phyloP scores from a whole-genome alignment of 768 basidiomycete genomes.

The Rhizopogon rudus region DNA sequence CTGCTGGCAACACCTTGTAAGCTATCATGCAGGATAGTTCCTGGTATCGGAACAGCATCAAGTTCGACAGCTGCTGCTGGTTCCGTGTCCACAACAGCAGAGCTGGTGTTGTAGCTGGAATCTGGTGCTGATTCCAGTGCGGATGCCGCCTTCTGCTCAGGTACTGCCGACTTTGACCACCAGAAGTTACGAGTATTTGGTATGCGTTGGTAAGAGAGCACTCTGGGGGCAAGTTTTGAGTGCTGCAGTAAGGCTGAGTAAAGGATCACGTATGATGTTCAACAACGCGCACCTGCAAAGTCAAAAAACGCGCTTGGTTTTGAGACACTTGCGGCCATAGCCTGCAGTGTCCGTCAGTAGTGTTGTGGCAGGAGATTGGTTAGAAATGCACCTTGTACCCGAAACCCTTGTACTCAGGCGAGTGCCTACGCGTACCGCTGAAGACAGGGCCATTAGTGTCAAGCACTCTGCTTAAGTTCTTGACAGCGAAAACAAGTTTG shows the following conservation, averaged over 20 bases:
- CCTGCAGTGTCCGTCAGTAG: slow-evolving; percentile 15
- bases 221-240: slow-evolving; percentile 1
- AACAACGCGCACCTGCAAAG: slow-evolving; percentile 16
- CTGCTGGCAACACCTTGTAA: not conserved
- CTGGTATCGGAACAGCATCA: not conserved
- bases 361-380: not conserved
- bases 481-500: not conserved
- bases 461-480: not conserved
- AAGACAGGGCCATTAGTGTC: slow-evolving; percentile 13
- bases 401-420: slow-evolving; percentile 19
- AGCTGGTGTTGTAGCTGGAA: not conserved
- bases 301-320: slow-evolving; percentile 8
- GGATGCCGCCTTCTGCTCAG: not conserved
- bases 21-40: not conserved
- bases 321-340: slow-evolving; percentile 6
- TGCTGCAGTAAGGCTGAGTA: slow-evolving; percentile 6
- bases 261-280: not conserved
- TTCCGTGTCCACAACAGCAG: not conserved
- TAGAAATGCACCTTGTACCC: slow-evolving; percentile 14
- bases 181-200: slow-evolving; percentile 23
- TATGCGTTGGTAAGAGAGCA: slow-evolving; percentile 9
- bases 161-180: slow-evolving; percentile 23
- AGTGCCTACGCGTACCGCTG: slow-evolving; percentile 14
- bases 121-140: slow-evolving; percentile 4
- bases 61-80: not conserved